A percentile compares a stretch with the other conserved stretches of the same genome.
Evolutionary conservation across 805 yeast genomes (phyloP).

Genomic region (Ogataea methanolica): DNA sequence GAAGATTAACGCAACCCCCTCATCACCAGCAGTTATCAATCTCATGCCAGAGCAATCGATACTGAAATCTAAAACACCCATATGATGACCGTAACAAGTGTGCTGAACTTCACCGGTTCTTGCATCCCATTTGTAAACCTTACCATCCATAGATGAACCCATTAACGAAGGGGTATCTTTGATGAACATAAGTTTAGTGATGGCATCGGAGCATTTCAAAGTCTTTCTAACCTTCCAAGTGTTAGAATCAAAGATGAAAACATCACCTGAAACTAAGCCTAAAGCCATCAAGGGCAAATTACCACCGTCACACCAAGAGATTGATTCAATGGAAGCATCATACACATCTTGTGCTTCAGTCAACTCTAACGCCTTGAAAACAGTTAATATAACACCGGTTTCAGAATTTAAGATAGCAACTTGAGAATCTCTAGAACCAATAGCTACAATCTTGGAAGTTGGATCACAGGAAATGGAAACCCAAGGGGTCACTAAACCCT

Average conservation of each 20-base stretch:
- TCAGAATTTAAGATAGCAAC: conserved; percentile 73
- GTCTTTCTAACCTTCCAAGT: conserved; percentile 83
- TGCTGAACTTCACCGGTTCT: conserved; percentile 77
- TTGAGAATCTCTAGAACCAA: conserved; percentile 86
- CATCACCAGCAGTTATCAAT: conserved; percentile 92
- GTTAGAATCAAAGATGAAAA: conserved; percentile 75
- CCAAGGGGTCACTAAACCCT: conserved; percentile 84
- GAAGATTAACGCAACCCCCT: conserved; percentile 83
- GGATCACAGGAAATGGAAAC: conserved; percentile 59
- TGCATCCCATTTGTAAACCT: conserved; percentile 81
- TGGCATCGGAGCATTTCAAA: conserved; percentile 70
- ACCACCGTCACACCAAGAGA: conserved; percentile 65
- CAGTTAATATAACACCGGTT: conserved; percentile 64
- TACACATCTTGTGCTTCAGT: conserved; percentile 51
- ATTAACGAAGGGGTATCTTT: conserved; percentile 49
- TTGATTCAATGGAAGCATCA: conserved; percentile 72
- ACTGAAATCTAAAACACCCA: conserved; percentile 88
- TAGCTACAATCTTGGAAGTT: conserved; percentile 51
- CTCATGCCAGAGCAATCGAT: conserved; percentile 60
- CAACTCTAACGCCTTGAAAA: conserved; percentile 60
- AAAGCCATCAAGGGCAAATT: conserved; percentile 64
- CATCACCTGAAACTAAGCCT: conserved; percentile 85
- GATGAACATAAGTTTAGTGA: conserved; percentile 73
- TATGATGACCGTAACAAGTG: conserved; percentile 86
- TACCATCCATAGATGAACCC: conserved; percentile 81